phyloP scores from a whole-genome alignment of 805 yeast species.

The Teunomyces cretensis region DNA sequence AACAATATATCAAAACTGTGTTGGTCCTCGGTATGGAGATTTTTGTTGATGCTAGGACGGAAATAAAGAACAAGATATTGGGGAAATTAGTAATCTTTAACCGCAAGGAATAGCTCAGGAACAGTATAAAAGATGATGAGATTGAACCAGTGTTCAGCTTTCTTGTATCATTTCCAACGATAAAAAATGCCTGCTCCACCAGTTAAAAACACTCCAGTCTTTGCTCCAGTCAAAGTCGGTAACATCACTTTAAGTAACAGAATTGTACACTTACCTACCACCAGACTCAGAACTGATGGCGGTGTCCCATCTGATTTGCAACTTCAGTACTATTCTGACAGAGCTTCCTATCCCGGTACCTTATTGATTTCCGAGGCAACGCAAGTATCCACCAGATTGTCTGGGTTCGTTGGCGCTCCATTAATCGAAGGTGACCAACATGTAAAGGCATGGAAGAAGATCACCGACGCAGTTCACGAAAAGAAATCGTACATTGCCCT shows the following conservation, averaged over 20 bases:
- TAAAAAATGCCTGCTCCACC: not conserved
- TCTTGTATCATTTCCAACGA: too few relatives aligned
- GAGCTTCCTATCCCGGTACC: slow-evolving; percentile 58
- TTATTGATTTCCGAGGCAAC: slow-evolving; percentile 48
- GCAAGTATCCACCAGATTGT: slow-evolving; percentile 28
- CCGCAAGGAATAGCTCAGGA: too few relatives aligned
- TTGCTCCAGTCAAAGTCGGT: slow-evolving; percentile 48
- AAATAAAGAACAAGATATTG: too few relatives aligned
- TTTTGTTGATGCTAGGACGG: too few relatives aligned
- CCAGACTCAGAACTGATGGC: slow-evolving; percentile 44
- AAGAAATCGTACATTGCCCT: slow-evolving; percentile 12
- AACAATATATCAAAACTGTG: too few relatives aligned
- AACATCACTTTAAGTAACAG: slow-evolving; percentile 36
- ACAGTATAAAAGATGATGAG: too few relatives aligned
- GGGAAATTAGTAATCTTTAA: too few relatives aligned
- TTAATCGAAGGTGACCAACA: slow-evolving; percentile 25
- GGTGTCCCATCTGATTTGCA: slow-evolving; percentile 48
- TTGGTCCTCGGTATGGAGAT: too few relatives aligned
- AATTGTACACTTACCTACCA: slow-evolving; percentile 50
- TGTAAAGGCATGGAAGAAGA: slow-evolving; percentile 23
- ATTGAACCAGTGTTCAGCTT: too few relatives aligned
- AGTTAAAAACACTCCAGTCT: slow-evolving; percentile 33
- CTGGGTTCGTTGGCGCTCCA: slow-evolving; percentile 19
- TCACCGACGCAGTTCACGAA: slow-evolving; percentile 15
- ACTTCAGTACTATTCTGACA: slow-evolving; percentile 52